Evolutionary conservation across 805 yeast species (phyloP).

Genomic region (Phaffomyces thermotolerans): DNA sequence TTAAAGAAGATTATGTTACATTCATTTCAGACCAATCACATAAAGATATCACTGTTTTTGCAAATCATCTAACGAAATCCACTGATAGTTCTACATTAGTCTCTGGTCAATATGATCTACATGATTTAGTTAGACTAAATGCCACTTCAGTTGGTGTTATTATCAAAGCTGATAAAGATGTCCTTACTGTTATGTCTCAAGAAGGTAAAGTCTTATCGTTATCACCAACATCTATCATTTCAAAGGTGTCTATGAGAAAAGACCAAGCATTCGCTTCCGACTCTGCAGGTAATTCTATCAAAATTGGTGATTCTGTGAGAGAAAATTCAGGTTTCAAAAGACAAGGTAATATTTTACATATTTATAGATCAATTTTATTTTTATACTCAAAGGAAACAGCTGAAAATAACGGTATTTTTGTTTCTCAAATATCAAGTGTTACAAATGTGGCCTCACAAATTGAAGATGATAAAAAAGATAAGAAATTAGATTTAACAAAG

Average conservation of each 20-base stretch:
- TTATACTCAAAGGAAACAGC: conserved; percentile 69
- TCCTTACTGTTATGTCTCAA: conserved; percentile 71
- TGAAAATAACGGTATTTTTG: conserved; percentile 91
- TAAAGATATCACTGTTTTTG: conserved; percentile 85
- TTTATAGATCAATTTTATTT: conserved; percentile 74
- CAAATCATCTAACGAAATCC: conserved; percentile 84
- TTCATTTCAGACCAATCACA: conserved; percentile 83
- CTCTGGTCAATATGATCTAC: conserved; percentile 73
- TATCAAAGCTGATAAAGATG: conserved; percentile 82
- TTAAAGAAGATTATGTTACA: conserved; percentile 79
- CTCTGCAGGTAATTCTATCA: conserved; percentile 72
- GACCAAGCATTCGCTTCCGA: conserved; percentile 84
- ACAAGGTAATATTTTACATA: conserved; percentile 82
- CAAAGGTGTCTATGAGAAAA: conserved; percentile 56
- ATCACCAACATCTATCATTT: conserved; percentile 75
- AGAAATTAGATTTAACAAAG: conserved; percentile 62
- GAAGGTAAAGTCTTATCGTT: conserved; percentile 71
- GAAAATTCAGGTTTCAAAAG: conserved; percentile 79
- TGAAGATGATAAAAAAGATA: conserved; percentile 29
- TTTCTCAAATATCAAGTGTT: conserved; percentile 65
- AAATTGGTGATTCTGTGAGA: conserved; percentile 88
- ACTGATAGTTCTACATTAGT: conserved; percentile 79
- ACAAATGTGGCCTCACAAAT: conserved; percentile 81
- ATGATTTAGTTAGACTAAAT: conserved; percentile 83
- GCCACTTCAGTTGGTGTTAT: conserved; percentile 85